These are phyloP conservation scores for Scutellaria barbata DNA, from an alignment of 257 asterid species.

Conservation along the genomic window DNA sequence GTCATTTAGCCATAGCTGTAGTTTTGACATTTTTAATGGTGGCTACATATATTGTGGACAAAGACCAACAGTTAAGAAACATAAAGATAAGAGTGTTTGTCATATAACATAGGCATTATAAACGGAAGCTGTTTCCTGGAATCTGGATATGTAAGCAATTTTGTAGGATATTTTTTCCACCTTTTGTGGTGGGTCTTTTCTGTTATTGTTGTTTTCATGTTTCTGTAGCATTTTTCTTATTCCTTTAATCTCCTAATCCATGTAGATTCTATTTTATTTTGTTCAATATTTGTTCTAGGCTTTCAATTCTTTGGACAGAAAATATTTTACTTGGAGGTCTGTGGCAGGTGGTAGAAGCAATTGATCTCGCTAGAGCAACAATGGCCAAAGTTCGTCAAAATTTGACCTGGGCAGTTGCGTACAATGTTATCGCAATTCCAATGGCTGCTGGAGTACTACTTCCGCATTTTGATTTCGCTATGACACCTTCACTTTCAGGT, in stretches of 20 bases:
- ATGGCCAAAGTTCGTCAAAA: constrained; percentile 94
- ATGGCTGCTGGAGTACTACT: constrained; percentile 92
- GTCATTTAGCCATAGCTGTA: constrained; percentile 20
- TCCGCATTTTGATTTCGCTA: constrained; percentile 91
- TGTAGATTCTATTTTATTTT: neutral
- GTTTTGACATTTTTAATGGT: neutral
- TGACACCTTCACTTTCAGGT: constrained; percentile 99
- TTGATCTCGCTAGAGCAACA: constrained; percentile 88
- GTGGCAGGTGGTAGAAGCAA: constrained; percentile 82
- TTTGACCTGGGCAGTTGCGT: constrained; percentile 92
- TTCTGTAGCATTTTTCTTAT: neutral
- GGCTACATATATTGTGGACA: neutral
- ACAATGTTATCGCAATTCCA: constrained; percentile 83
- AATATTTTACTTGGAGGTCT: constrained; percentile 28
- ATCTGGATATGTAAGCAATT: neutral
- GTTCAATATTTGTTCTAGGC: constrained; percentile 16
- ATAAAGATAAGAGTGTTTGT: neutral
- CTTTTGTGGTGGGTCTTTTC: constrained; percentile 1
- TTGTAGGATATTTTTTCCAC: neutral
- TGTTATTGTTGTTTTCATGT: neutral
- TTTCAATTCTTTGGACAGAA: constrained; percentile 26
- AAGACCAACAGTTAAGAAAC: neutral
- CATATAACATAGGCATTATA: neutral
- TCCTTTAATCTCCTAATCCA: neutral
- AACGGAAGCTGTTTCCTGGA: neutral